Evolutionary conservation across 176 grass and related monocot genomes (phyloP).

Genomic region (Rhynchospora breviuscula): DNA sequence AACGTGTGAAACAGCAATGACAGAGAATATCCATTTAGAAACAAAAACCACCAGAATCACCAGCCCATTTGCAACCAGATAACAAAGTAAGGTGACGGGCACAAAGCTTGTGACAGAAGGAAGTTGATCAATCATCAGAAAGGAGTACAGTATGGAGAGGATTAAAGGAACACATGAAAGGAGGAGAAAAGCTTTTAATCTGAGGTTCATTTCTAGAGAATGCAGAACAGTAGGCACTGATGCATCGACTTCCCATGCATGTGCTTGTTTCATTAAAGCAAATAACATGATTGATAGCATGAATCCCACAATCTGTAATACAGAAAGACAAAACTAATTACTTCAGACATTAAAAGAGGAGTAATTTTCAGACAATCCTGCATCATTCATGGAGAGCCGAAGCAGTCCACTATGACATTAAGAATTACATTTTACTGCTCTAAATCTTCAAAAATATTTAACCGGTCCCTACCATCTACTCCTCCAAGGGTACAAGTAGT

Average conservation of each 20-base stretch:
- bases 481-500: neutral
- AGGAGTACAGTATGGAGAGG: conserved; percentile 43
- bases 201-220: conserved; percentile 74
- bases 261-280: conserved; percentile 73
- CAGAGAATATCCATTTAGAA: conserved; percentile 66
- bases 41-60: conserved; percentile 61
- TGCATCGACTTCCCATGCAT: conserved; percentile 80
- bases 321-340: conserved; percentile 1
- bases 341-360: neutral
- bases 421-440: neutral
- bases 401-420: neutral
- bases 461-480: neutral
- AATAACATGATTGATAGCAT: conserved; percentile 78
- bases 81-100: conserved; percentile 56
- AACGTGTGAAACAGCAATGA: conserved; percentile 56
- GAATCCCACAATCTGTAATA: conserved; percentile 73
- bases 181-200: conserved; percentile 49
- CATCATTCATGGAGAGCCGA: neutral
- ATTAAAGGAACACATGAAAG: conserved; percentile 54
- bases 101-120: conserved; percentile 60
- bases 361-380: neutral
- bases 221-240: conserved; percentile 78
- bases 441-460: neutral
- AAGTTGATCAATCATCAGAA: conserved; percentile 34
- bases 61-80: conserved; percentile 78